A percentile compares a stretch with the other conserved stretches of the same genome.
Conservation (phyloP, 2,329 filamentous ascomycete genomes). For the Davidsoniella eucalypti region DNA sequence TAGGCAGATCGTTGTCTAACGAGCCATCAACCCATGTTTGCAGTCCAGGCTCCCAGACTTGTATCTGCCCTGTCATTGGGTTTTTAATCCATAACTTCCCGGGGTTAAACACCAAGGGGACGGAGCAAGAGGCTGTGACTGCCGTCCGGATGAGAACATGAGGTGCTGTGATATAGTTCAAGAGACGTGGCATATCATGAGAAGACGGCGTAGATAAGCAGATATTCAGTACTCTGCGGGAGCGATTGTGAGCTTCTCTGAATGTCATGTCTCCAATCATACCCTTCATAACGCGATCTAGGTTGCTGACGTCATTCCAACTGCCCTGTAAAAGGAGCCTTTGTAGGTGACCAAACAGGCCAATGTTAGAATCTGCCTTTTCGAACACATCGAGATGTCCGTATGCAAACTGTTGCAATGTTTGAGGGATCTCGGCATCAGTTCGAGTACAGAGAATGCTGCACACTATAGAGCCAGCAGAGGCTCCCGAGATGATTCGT, state of each 20-base stretch:
- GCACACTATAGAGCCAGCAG: conserved; percentile 74
- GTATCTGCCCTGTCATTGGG: conserved; percentile 56
- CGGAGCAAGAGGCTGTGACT: conserved; percentile 87
- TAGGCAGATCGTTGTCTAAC: conserved; percentile 84
- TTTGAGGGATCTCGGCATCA: conserved; percentile 57
- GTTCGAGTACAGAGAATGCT: conserved; percentile 63
- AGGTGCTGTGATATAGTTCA: conserved; percentile 87
- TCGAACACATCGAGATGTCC: conserved; percentile 74
- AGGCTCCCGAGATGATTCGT: conserved; percentile 74
- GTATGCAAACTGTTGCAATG: conserved; percentile 56
- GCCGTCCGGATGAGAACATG: conserved; percentile 96
- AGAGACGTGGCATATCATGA: conserved; percentile 68
- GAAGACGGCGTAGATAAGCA: conserved; percentile 77
- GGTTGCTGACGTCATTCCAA: conserved; percentile 69
- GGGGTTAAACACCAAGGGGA: conserved; percentile 71
- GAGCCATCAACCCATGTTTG: conserved; percentile 89
- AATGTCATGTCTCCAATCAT: conserved; percentile 84
- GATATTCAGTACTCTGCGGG: conserved; percentile 79
- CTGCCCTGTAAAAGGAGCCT: conserved; percentile 66
- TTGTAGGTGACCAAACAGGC: conserved; percentile 50
- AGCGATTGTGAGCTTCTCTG: conserved; percentile 91
- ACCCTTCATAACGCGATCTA: conserved; percentile 64
- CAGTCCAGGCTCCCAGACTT: conserved; percentile 72
- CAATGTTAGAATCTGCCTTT: conserved; percentile 25
- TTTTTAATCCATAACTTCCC: conserved; percentile 72